Evolutionary conservation across 2,329 filamentous ascomycete species (phyloP), one percentile per base, ranked within the genome.

Genomic region (Fusarium udum): DNA sequence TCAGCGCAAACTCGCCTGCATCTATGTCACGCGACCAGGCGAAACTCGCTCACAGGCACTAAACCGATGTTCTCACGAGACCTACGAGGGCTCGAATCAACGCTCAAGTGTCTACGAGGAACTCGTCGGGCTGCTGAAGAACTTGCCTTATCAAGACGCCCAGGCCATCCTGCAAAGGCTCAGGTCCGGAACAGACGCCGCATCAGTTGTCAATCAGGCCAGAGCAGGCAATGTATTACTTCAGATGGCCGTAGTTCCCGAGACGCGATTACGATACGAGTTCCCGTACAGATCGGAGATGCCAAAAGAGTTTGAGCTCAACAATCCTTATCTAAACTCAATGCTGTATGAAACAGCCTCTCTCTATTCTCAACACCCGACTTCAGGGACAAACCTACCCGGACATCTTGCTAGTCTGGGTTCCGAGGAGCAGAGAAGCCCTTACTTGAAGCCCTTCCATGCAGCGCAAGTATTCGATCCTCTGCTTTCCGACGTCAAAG

Each of bases 241-340:
- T 9, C 82, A 85, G 62, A 79, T 84, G 60, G 75, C 80, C 2
- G 69, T 84, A 6, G 65, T 74, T 0, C 82, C 83, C 9, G 83
- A 85, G 67, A 78, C 81, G 4, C 75, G 81, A 3, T 78, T 79
- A 26, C 82, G 82, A 45, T 85, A 83, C 46, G 80, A 82, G 49
- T 83, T 85, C 40, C 84, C 83, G 0, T 83, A 83, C 49, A 45
- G 56, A 8, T 22, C 69, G 2, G 56, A 74, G 11, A 78, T 80
- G 75, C 78, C 76, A 1, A 55, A 40, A 8, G 49, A 51, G 6
- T 57, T 58, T 22, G 32, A 64, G 24, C 22, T 45, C 3, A 39
- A 78, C 31, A 82, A 78, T 24, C 75, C 76, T 1, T 81, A 82
- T 36, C 52, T 80, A 0, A 34, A 69, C 1, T 78, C 79, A 8